These are phyloP conservation scores for Yamadazyma songkhlaensis DNA, from an alignment of 1,139 yeast genomes.

Conservation along the genomic window DNA sequence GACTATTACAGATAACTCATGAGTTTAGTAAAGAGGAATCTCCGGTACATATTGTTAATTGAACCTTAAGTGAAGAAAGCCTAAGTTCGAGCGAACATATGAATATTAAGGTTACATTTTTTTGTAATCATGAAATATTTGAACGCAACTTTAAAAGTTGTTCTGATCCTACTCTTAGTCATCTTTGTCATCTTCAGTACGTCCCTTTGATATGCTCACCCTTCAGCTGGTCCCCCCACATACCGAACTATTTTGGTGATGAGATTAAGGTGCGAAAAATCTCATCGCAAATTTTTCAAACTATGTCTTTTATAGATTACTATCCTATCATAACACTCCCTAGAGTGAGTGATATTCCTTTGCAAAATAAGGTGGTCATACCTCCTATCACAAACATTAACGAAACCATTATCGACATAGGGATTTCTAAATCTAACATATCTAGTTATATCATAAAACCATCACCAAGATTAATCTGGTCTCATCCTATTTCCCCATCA, in stretches of 20 bases:
- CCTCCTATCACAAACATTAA: slow-evolving; percentile 25
- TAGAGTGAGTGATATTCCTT: slow-evolving; percentile 34
- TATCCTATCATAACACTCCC: slow-evolving; percentile 42
- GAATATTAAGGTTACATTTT: too few relatives aligned
- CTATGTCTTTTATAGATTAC: slow-evolving; percentile 30
- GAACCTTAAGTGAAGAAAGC: neutral
- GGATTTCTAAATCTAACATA: slow-evolving; percentile 74
- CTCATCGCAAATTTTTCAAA: slow-evolving; percentile 9
- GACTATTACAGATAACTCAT: too few relatives aligned
- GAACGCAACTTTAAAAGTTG: too few relatives aligned
- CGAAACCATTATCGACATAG: slow-evolving; percentile 47
- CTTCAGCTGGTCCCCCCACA: too few relatives aligned
- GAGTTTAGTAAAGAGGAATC: too few relatives aligned
- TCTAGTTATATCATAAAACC: slow-evolving; percentile 74
- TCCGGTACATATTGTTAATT: neutral
- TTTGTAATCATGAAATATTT: too few relatives aligned
- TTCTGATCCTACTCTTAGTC: too few relatives aligned
- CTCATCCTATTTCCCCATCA: slow-evolving; percentile 67
- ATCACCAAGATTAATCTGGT: slow-evolving; percentile 76
- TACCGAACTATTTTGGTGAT: neutral
- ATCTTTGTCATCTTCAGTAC: too few relatives aligned
- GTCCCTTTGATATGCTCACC: too few relatives aligned
- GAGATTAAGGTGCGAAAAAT: neutral
- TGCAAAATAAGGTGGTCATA: slow-evolving; percentile 30
- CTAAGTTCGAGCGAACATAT: too few relatives aligned